Conservation (phyloP, 495 filamentous ascomycete species). For the Podospora bellae-mahoneyi region DNA sequence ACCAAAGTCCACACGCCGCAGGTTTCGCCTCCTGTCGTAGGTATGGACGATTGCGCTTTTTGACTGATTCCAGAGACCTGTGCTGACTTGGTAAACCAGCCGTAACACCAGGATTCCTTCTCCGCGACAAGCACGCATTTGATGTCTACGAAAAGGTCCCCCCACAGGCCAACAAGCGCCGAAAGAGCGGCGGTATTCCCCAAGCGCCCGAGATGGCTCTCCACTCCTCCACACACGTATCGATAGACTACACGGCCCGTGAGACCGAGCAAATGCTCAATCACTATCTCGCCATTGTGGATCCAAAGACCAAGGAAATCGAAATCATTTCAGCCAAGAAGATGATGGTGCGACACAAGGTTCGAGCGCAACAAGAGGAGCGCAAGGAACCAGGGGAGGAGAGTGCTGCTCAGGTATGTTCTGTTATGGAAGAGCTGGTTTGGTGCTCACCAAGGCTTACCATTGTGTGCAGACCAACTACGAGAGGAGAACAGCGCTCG, state of each 20-base stretch:
- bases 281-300: slow-evolving; percentile 84
- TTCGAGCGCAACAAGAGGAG: slow-evolving; percentile 50
- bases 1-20: slow-evolving; percentile 56
- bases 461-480: slow-evolving; percentile 48
- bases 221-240: slow-evolving; percentile 71
- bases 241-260: slow-evolving; percentile 75
- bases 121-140: slow-evolving; percentile 55
- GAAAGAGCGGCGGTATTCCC: slow-evolving; percentile 44
- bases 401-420: slow-evolving; percentile 39
- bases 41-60: slow-evolving; percentile 38
- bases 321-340: slow-evolving; percentile 73
- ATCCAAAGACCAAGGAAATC: slow-evolving; percentile 67
- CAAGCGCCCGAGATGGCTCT: slow-evolving; percentile 61
- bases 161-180: slow-evolving; percentile 39
- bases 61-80: not conserved
- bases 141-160: slow-evolving; percentile 60
- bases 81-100: slow-evolving; percentile 43
- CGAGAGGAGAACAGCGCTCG: slow-evolving; percentile 66
- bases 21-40: slow-evolving; percentile 62
- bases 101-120: slow-evolving; percentile 62
- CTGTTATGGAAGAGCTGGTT: not conserved
- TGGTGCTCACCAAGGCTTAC: slow-evolving; percentile 23
- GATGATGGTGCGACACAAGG: slow-evolving; percentile 63
- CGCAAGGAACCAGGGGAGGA: slow-evolving; percentile 38
- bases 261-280: slow-evolving; percentile 70